Conservation (phyloP, 2,329 filamentous ascomycete genomes). For the Sporothrix mexicana region DNA sequence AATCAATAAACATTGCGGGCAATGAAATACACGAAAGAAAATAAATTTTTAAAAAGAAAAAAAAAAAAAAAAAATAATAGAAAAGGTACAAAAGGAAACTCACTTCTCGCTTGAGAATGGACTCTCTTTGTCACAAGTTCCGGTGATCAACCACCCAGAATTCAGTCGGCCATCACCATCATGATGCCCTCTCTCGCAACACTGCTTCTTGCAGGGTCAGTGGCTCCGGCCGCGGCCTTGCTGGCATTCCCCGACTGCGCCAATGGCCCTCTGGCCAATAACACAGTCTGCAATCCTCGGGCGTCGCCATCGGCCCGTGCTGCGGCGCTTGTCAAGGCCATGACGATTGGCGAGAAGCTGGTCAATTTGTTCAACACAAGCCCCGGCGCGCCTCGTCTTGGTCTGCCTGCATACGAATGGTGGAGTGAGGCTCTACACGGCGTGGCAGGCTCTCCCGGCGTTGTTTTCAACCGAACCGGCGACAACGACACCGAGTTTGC, state of each 20-base stretch:
- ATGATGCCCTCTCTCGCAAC: neutral
- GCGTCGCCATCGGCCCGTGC: conserved; percentile 15
- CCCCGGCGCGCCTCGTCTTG: conserved; percentile 30
- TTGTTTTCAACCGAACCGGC: conserved; percentile 32
- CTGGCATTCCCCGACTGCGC: neutral
- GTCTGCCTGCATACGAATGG: conserved; percentile 34
- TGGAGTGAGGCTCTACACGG: conserved; percentile 39
- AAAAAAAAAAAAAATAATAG: neutral
- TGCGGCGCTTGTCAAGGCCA: conserved; percentile 27
- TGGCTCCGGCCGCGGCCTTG: neutral
- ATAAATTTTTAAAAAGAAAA: neutral
- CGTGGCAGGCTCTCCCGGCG: conserved; percentile 31
- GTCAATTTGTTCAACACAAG: conserved; percentile 27
- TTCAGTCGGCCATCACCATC: neutral
- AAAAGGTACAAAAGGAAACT: no score
- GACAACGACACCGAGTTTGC: conserved; percentile 35
- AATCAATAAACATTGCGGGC: neutral
- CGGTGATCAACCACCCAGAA: no score
- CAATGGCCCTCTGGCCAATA: conserved; percentile 32
- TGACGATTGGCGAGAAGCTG: conserved; percentile 29
- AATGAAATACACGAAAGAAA: neutral
- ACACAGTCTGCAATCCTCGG: conserved; percentile 24
- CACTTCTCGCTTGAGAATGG: no score
- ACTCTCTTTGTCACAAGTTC: no score
- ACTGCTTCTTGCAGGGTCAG: conserved; percentile 2